Percentiles rank a stretch among this genome's conserved stretches.
Conservation (phyloP, 1,284 basidiomycete species). For the Farysia itapuensis region DNA sequence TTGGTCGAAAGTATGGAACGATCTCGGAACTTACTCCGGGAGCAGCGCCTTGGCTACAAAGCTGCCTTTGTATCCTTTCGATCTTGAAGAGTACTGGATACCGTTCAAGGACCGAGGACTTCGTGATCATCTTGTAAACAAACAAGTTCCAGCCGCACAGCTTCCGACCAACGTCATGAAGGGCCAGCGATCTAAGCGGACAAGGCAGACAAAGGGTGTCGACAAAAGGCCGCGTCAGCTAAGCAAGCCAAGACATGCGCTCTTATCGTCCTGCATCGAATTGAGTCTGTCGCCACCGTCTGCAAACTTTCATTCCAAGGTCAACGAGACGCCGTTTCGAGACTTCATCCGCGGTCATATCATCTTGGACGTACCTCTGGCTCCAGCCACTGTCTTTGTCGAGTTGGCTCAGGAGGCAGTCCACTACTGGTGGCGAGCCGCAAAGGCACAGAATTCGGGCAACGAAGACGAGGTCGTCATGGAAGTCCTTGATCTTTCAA, state of each 20-base stretch:
- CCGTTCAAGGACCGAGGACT: constrained; percentile 33
- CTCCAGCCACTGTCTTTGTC: constrained; percentile 33
- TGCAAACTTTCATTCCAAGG: constrained; percentile 15
- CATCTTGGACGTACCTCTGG: constrained; percentile 25
- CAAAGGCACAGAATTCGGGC: not conserved
- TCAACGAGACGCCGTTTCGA: constrained; percentile 21
- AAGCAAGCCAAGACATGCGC: constrained; percentile 8
- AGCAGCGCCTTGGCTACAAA: constrained; percentile 7
- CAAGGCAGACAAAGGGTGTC: not conserved
- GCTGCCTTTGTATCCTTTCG: constrained; percentile 35
- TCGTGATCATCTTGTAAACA: constrained; percentile 21
- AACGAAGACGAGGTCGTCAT: constrained; percentile 18
- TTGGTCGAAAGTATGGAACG: constrained; percentile 12
- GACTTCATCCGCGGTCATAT: constrained; percentile 38
- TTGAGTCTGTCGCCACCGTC: constrained; percentile 11
- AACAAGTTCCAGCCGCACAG: not conserved
- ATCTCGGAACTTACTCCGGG: constrained; percentile 13
- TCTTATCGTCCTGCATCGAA: constrained; percentile 15
- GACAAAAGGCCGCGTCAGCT: not conserved
- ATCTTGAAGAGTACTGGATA: constrained; percentile 31
- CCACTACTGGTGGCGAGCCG: constrained; percentile 30
- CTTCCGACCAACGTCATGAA: not conserved
- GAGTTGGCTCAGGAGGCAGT: constrained; percentile 37
- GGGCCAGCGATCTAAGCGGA: not conserved
- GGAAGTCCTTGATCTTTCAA: constrained; percentile 28